These are phyloP conservation scores for Pisolithus orientalis DNA, from an alignment of 768 basidiomycete species.

Conservation along the genomic window DNA sequence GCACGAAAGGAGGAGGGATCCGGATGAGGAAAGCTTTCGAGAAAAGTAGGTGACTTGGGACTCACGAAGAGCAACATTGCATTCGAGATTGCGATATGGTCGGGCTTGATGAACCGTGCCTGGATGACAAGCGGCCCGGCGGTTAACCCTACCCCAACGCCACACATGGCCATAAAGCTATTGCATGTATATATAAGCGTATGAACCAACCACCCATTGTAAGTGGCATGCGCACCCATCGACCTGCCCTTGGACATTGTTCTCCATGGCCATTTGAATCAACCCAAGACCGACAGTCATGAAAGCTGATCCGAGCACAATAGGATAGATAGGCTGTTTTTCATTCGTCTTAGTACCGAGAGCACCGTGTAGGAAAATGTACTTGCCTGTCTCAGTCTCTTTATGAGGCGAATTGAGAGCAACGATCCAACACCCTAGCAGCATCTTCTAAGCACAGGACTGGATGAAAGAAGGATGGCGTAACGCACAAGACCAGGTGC, in stretches of 20 bases:
- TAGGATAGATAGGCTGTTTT: constrained; percentile 35
- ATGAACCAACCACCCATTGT: background rate
- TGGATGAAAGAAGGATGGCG: background rate
- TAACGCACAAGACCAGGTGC: constrained; percentile 40
- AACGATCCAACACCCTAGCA: constrained; percentile 34
- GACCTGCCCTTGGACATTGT: constrained; percentile 27
- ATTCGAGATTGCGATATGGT: constrained; percentile 37
- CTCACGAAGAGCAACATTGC: constrained; percentile 41
- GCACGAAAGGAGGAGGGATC: background rate
- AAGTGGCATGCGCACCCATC: constrained; percentile 25
- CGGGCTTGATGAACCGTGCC: constrained; percentile 38
- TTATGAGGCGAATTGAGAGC: constrained; percentile 30
- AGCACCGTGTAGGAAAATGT: background rate
- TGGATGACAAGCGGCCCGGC: constrained; percentile 37
- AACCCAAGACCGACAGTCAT: constrained; percentile 38
- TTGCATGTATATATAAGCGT: background rate
- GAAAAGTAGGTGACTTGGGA: background rate
- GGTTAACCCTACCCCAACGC: constrained; percentile 37
- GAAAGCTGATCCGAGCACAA: constrained; percentile 33
- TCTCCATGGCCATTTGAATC: constrained; percentile 35
- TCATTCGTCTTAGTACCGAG: background rate
- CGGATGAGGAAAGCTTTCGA: background rate
- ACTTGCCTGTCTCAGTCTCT: constrained; percentile 30
- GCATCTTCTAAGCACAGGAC: background rate
- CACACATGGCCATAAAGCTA: constrained; percentile 41